Percentiles rank a stretch among this genome's conserved stretches.
Conservation (phyloP, 371 early-diverging fungal species). For the Mucor circinelloides region DNA sequence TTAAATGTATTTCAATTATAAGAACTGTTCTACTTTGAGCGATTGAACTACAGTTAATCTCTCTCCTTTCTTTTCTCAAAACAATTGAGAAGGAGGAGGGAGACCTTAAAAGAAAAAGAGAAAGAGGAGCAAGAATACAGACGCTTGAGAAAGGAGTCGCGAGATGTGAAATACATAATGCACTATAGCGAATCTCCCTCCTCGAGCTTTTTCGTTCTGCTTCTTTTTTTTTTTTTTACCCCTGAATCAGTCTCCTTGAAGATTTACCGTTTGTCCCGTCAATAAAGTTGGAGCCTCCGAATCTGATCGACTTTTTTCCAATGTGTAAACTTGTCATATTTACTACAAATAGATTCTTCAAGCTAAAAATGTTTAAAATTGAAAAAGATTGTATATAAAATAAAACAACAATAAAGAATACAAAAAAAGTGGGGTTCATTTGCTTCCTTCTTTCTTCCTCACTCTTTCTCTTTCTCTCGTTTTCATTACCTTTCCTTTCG, state of each 20-base stretch:
- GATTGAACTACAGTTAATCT: no score
- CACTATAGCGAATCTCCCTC: no score
- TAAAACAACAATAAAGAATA: neutral
- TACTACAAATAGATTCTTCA: neutral
- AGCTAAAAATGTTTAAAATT: neutral
- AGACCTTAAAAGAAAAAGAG: no score
- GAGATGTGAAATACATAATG: neutral
- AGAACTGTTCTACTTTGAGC: no score
- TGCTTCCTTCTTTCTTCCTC: neutral
- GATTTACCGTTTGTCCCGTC: neutral
- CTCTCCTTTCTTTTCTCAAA: no score
- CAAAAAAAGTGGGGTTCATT: slow-evolving; percentile 3
- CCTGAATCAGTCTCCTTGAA: neutral
- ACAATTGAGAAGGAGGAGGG: no score
- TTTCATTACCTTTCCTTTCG: slow-evolving; percentile 23
- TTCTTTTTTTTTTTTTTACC: neutral
- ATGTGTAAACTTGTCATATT: neutral
- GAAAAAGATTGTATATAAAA: neutral
- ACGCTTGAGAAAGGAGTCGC: no score
- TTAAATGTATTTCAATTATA: no score
- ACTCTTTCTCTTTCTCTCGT: neutral
- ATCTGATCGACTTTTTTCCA: neutral
- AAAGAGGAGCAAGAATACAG: no score
- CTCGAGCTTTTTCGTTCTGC: no score
- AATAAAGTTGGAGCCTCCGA: neutral